Conservation (phyloP, 352 stramenopile species). For the Pythium pectinolyticum region DNA sequence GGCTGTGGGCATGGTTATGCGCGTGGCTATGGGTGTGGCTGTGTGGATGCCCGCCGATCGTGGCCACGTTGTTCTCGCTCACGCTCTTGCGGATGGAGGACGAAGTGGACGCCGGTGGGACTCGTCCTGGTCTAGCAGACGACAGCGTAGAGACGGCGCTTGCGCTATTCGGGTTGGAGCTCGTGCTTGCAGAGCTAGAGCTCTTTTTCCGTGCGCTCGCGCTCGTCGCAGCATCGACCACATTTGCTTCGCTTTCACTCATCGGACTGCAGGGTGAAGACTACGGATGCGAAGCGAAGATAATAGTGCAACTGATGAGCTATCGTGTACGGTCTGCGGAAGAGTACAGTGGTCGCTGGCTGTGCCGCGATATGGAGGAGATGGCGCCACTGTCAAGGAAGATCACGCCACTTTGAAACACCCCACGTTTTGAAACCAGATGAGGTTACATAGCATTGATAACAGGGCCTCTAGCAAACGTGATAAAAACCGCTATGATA, state of each 20-base stretch:
- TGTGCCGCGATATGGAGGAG: too few species aligned
- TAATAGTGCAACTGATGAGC: too few species aligned
- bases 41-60: background rate
- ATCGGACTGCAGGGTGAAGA: background rate
- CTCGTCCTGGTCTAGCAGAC: background rate
- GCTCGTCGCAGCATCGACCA: background rate
- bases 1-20: conserved; percentile 1
- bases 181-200: background rate
- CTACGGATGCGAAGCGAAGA: background rate
- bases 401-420: too few species aligned
- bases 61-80: conserved; percentile 22
- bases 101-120: background rate
- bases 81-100: conserved; percentile 28
- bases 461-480: too few species aligned
- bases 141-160: background rate
- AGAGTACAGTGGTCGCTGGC: too few species aligned
- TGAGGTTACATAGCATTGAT: too few species aligned
- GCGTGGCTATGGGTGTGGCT: background rate
- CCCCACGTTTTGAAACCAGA: too few species aligned
- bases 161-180: background rate
- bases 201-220: background rate
- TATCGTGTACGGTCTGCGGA: too few species aligned
- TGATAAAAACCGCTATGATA: too few species aligned
- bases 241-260: background rate
- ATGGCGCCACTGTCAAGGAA: too few species aligned